phyloP scores from a whole-genome alignment of 257 asterid species.

The Rhazya stricta region DNA sequence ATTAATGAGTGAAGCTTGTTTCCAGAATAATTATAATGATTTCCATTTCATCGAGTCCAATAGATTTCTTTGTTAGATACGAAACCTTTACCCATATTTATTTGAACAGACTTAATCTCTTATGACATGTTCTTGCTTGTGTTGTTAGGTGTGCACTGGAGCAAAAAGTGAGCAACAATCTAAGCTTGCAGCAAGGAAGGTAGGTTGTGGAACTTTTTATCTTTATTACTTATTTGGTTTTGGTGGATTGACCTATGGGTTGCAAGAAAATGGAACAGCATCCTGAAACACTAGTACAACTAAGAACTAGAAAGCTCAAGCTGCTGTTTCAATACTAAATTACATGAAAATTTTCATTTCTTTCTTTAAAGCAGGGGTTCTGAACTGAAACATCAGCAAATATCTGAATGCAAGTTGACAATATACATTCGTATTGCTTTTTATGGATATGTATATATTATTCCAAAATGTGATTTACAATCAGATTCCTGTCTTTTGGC shows the following conservation, averaged over 20 bases:
- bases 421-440: background rate
- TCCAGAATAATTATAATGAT: background rate
- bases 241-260: background rate
- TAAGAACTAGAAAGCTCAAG: background rate
- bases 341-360: background rate
- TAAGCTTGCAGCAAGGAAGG: slow-evolving; percentile 36
- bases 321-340: background rate
- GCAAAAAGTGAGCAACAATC: slow-evolving; percentile 34
- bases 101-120: background rate
- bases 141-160: slow-evolving; percentile 28
- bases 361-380: background rate
- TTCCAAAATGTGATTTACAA: background rate
- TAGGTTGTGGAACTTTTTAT: background rate
- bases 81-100: background rate
- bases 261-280: background rate
- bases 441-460: background rate
- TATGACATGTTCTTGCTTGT: background rate
- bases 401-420: background rate
- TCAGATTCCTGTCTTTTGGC: background rate
- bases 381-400: background rate
- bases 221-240: background rate
- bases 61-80: background rate
- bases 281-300: background rate
- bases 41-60: background rate
- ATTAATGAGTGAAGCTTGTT: background rate